Conservation (phyloP, 2,329 filamentous ascomycete species). For the Didymella keratinophila region DNA sequence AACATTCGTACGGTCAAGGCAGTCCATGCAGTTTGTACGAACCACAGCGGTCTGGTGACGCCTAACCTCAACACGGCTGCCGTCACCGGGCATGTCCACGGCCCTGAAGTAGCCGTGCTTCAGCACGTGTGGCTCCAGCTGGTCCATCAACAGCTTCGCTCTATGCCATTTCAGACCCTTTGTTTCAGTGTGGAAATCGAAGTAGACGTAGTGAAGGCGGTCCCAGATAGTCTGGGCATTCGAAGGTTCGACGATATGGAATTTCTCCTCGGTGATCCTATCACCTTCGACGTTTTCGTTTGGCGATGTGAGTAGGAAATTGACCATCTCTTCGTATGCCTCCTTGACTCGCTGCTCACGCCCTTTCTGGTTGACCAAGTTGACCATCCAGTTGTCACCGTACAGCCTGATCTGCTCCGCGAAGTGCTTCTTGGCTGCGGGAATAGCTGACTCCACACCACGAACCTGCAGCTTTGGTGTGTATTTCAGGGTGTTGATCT, state of each 20-base stretch:
- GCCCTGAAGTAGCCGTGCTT: constrained; percentile 92
- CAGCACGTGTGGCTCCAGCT: constrained; percentile 76
- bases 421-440: constrained; percentile 86
- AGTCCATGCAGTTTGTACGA: constrained; percentile 99
- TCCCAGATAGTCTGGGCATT: constrained; percentile 73
- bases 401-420: constrained; percentile 92
- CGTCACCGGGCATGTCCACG: constrained; percentile 79
- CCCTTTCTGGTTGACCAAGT: constrained; percentile 95
- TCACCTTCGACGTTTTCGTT: constrained; percentile 72
- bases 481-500: constrained; percentile 92
- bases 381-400: constrained; percentile 96
- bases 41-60: constrained; percentile 88
- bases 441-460: constrained; percentile 78
- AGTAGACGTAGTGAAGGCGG: constrained; percentile 93
- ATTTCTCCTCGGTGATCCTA: constrained; percentile 75
- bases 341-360: constrained; percentile 89
- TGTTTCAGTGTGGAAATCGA: constrained; percentile 98
- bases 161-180: constrained; percentile 95
- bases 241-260: constrained; percentile 75
- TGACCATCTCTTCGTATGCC: constrained; percentile 90
- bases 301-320: constrained; percentile 74
- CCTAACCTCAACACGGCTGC: constrained; percentile 79
- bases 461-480: constrained; percentile 89
- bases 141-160: constrained; percentile 84
- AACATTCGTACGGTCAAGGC: constrained; percentile 95